Conservation (phyloP, 495 filamentous ascomycete genomes). For the Tetracladium setigerum region DNA sequence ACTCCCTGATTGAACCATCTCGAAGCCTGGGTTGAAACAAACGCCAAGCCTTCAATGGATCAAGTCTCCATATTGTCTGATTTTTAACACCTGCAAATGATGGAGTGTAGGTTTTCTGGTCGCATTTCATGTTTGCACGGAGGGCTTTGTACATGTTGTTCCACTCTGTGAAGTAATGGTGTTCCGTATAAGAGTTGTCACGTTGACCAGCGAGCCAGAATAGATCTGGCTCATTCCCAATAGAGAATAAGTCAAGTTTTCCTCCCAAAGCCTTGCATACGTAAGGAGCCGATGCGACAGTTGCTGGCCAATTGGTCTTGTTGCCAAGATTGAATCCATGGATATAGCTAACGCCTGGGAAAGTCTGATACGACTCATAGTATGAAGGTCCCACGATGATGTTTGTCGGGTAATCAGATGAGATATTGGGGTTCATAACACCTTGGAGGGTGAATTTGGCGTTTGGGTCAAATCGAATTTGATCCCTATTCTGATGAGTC, state of each 20-base stretch:
- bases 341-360: conserved; percentile 46
- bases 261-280: conserved; percentile 52
- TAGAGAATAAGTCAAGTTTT: conserved; percentile 47
- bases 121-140: too few species aligned
- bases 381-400: conserved; percentile 54
- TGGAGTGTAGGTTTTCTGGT: too few species aligned
- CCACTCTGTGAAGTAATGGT: too few species aligned
- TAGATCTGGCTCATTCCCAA: conserved; percentile 64
- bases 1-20: too few species aligned
- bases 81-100: too few species aligned
- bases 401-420: conserved; percentile 52
- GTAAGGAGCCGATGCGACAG: conserved; percentile 46
- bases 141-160: too few species aligned
- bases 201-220: too few species aligned
- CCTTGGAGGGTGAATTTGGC: conserved; percentile 46
- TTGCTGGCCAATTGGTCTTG: conserved; percentile 39
- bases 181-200: too few species aligned
- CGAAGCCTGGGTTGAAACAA: too few species aligned
- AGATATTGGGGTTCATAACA: conserved; percentile 39
- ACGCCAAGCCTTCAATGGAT: too few species aligned
- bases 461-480: conserved; percentile 50
- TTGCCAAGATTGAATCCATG: conserved; percentile 55
- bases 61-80: too few species aligned
- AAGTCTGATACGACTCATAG: conserved; percentile 60
- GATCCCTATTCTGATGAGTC: too few species aligned